Evolutionary conservation across 805 yeast species (phyloP).

Genomic region (Suhomyces emberorum): DNA sequence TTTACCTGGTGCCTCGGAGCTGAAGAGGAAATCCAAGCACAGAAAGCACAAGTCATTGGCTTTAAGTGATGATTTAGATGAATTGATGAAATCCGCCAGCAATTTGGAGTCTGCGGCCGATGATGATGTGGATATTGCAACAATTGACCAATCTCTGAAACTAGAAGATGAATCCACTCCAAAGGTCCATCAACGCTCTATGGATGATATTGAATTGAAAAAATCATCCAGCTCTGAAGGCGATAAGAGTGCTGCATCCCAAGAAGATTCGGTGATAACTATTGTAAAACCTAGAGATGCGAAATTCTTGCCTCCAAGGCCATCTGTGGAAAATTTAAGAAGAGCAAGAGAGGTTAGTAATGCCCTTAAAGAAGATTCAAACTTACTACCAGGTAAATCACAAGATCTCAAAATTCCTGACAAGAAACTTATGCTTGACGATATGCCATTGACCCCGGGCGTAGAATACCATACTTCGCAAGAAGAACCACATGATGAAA

Average conservation of each 20-base stretch:
- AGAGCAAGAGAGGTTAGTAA: conserved; percentile 19
- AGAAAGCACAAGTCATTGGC: conserved; percentile 18
- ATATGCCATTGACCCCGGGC: background rate
- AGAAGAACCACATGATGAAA: background rate
- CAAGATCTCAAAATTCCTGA: conserved; percentile 7
- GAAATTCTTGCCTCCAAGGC: conserved; percentile 22
- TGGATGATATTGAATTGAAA: too few relatives aligned
- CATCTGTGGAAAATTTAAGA: conserved; percentile 20
- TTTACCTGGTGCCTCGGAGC: background rate
- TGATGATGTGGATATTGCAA: background rate
- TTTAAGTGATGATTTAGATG: conserved; percentile 36
- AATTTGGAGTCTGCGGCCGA: conserved; percentile 1
- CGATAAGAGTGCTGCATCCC: background rate
- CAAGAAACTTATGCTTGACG: background rate
- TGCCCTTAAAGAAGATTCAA: background rate
- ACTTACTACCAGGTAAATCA: background rate
- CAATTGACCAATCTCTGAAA: background rate
- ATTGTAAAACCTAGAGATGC: background rate
- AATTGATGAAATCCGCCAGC: conserved; percentile 35
- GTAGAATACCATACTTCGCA: too few relatives aligned
- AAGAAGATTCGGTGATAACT: background rate
- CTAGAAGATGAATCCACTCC: background rate
- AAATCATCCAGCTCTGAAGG: background rate
- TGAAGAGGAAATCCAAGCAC: conserved; percentile 2
- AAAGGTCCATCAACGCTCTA: too few relatives aligned